Evolutionary conservation across 1,284 basidiomycete genomes (phyloP), one percentile per base, ranked within the genome.

Genomic region (Ustilago loliicola): DNA sequence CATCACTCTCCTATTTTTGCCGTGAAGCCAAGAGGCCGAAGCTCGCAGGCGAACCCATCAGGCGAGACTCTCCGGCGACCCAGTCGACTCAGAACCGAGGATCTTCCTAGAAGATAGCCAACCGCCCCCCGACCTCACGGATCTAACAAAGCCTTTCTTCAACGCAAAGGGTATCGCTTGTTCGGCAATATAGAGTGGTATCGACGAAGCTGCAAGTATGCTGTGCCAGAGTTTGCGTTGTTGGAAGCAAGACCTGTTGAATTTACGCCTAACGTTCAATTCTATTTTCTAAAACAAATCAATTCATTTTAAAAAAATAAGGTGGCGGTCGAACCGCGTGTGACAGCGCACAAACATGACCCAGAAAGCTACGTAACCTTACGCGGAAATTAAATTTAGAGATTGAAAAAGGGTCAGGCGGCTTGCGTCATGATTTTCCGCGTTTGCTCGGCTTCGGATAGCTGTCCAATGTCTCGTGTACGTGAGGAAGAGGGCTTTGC

Each of bases 141-240:
- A 50, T 50, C 48, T 50, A 50, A 50, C 48, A 50, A 27, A 6
- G 38, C 21, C 40, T 42, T 48, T 23, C 45, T 7, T 25, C 25
- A n/a, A 27, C 7, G 10, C n/a, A 5, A 21, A 40, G 38, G 13
- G 42, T 8, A 45, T 45, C 2, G 21, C 8, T 21, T 45, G 3
- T 45, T 50, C 27, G 48, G 27, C 48, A 27, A 50, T 50, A 25
- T 50, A 27, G 9, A 50, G 48, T 2, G 45, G 23, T 48, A 25
- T 21, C 21, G 4, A 6, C 7, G 40, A 5, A 42, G 45, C 45
- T 48, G 21, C 45, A 23, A 42, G 45, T 21, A 50, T 50, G 48
- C 48, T 50, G 48, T 30, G 48, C 48, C 13, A 50, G 17, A 50
- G 48, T 50, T 50, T 50, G 23, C 25, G 48, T 50, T 29, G 23